phyloP scores from a whole-genome alignment of 2,329 filamentous ascomycete genomes.

The Fonsecaea multimorphosa region DNA sequence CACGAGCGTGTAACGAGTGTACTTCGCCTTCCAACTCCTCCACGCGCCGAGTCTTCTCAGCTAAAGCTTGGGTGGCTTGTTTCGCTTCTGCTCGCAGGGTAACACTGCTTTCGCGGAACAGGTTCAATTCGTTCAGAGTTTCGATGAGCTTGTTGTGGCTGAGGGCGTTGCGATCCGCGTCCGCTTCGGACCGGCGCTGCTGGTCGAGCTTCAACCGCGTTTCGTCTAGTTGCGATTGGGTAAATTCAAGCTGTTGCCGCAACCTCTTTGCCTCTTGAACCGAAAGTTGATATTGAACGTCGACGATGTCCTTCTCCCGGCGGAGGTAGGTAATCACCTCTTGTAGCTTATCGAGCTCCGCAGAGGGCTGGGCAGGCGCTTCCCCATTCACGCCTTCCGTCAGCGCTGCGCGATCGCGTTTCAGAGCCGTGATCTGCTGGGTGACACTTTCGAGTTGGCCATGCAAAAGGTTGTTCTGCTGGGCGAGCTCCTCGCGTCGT shows the following conservation, averaged over 20 bases:
- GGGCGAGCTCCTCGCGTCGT: constrained; percentile 80
- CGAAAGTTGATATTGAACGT: constrained; percentile 93
- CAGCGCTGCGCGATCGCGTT: constrained; percentile 71
- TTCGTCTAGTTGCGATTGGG: constrained; percentile 86
- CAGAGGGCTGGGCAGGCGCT: constrained; percentile 58
- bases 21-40: constrained; percentile 76
- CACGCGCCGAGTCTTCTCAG: constrained; percentile 75
- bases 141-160: constrained; percentile 91
- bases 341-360: constrained; percentile 75
- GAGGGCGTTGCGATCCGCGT: constrained; percentile 73
- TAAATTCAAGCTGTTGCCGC: constrained; percentile 87
- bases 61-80: constrained; percentile 75
- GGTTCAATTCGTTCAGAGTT: constrained; percentile 92
- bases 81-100: constrained; percentile 86
- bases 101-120: constrained; percentile 93
- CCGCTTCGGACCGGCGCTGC: constrained; percentile 77
- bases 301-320: constrained; percentile 95
- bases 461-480: constrained; percentile 90
- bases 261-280: constrained; percentile 85
- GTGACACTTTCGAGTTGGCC: constrained; percentile 85
- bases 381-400: constrained; percentile 57
- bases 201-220: constrained; percentile 86
- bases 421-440: constrained; percentile 77
- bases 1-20: constrained; percentile 78
- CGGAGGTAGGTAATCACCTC: constrained; percentile 91